These are phyloP conservation scores for Aspergillus costaricaensis DNA, from an alignment of 2,329 filamentous ascomycete genomes.

Conservation along the genomic window DNA sequence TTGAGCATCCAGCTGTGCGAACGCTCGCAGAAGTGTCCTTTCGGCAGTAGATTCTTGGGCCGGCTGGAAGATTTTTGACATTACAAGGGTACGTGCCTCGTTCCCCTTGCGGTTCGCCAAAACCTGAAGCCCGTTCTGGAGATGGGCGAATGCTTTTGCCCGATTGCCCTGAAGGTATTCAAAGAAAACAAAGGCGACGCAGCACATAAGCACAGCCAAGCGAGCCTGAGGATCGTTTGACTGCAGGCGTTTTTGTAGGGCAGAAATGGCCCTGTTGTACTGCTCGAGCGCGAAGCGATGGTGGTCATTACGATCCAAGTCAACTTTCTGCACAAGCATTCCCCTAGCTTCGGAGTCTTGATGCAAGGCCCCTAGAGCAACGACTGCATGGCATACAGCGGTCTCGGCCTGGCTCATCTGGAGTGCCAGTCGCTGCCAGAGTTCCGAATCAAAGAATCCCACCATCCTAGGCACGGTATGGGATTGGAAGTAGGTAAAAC, in stretches of 20 bases:
- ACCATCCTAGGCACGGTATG: slow-evolving; percentile 19
- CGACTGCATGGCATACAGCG: slow-evolving; percentile 12
- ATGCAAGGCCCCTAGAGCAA: slow-evolving; percentile 12
- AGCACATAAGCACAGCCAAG: slow-evolving; percentile 12
- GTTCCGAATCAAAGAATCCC: slow-evolving; percentile 15
- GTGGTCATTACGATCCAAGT: slow-evolving; percentile 1
- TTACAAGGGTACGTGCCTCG: neutral
- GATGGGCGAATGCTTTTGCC: slow-evolving; percentile 11
- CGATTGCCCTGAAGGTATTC: slow-evolving; percentile 8
- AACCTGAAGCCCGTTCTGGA: slow-evolving; percentile 9
- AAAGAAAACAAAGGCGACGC: slow-evolving; percentile 10
- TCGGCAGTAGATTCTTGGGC: neutral
- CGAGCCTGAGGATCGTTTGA: slow-evolving; percentile 12
- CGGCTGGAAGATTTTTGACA: neutral
- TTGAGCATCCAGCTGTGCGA: slow-evolving; percentile 8
- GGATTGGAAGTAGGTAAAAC: slow-evolving; percentile 21
- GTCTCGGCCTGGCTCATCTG: slow-evolving; percentile 8
- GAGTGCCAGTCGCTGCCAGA: slow-evolving; percentile 11
- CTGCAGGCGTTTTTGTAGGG: slow-evolving; percentile 1
- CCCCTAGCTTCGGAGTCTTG: neutral
- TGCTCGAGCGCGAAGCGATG: slow-evolving; percentile 15
- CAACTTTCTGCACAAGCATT: neutral
- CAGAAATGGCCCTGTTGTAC: neutral
- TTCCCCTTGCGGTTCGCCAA: neutral
- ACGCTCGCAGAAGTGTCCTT: slow-evolving; percentile 1